These are phyloP conservation scores for Leccinum subfulvum DNA, from an alignment of 1,284 basidiomycete species.

Conservation along the genomic window DNA sequence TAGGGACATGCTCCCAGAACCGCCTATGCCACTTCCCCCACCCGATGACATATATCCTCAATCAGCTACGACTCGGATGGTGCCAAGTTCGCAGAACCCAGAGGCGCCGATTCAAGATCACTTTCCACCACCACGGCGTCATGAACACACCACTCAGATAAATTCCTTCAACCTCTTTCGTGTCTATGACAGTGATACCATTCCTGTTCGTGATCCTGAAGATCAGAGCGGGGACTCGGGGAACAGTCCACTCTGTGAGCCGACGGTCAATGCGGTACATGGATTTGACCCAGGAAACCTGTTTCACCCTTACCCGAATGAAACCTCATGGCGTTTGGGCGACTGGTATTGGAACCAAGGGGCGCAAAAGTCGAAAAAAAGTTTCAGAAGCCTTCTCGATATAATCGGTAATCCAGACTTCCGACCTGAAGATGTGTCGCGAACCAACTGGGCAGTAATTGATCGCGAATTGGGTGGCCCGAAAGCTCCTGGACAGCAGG, in stretches of 20 bases:
- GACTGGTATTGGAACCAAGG: neutral
- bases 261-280: neutral
- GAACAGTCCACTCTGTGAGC: neutral
- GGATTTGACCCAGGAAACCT: neutral
- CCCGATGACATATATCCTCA: neutral
- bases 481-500: neutral
- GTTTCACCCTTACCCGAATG: neutral
- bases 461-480: neutral
- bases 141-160: neutral
- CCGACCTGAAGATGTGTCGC: neutral
- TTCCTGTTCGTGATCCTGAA: neutral
- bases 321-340: neutral
- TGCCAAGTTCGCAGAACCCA: neutral
- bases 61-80: neutral
- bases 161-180: neutral
- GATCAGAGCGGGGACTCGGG: neutral
- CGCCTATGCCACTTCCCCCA: neutral
- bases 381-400: neutral
- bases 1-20: neutral
- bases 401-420: neutral
- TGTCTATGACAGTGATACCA: neutral
- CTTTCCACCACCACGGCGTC: neutral
- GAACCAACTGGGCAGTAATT: neutral
- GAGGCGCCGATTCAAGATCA: neutral
- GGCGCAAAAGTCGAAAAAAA: neutral